Percentiles rank a stretch among this genome's conserved stretches.
Conservation (phyloP, 176 grass and related monocot genomes). For the maize (Zea mays) region Zm-B73-REFERENCE-NAM-5.0 NC_050099.1:229974001-229974500, state of each 20-base stretch:
- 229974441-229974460: too few relatives aligned
- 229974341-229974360: background rate
- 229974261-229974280: background rate
- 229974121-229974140: background rate
- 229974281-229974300: constrained; percentile 15
- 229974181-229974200: constrained; percentile 3
- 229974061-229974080: background rate
- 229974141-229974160: constrained; percentile 3
- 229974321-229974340: background rate
- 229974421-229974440: too few relatives aligned
- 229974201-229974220: constrained; percentile 13
- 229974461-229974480: too few relatives aligned
- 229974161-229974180: constrained; percentile 10
- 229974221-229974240: constrained; percentile 22
- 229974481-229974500: too few relatives aligned
- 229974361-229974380: background rate
- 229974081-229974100: background rate
- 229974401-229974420: background rate
- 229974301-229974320: background rate
- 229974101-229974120: background rate
- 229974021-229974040: background rate
- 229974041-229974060: background rate
- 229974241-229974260: background rate
- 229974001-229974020: background rate
- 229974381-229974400: background rate